Base-by-base conservation (phyloP, 2,329 filamentous ascomycete species). In the Beauveria pseudobassiana region DNA sequence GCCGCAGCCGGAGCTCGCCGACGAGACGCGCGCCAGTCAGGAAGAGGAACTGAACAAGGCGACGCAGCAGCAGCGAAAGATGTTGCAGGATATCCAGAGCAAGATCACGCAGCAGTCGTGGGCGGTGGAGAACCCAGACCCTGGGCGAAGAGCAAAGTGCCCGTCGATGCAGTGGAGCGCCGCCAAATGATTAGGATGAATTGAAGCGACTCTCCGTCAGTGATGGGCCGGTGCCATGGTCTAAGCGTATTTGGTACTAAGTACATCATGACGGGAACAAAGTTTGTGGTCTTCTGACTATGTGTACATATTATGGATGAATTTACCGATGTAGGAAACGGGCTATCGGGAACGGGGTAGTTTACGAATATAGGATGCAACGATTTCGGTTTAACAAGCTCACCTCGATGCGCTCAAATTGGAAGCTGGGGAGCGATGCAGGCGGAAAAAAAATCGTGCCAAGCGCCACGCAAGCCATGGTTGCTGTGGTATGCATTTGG, bases 121-220 rank as follows among this genome's bases (percentile, higher is more conserved):
- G 67, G 69, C 69, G 1, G 70, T 72, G 7, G 70, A 70, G 10
- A 71, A 74, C 49, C 73, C 75, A 1, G 75, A 76, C 58, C 72
- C 6, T 67, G 69, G 22, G 71, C 70, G 12, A 74, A 74, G 63
- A 73, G 72, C 46, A 73, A 77, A 61, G 78, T 82, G 68, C 80
- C 80, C 1, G 71, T 85, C 22, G 82, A 76, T 62, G 74, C 75
- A 61, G 81, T 79, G 0, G 80, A 84, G 71, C 78, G 85, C 66
- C 77, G 85, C 66, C 76, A 76, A 69, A 75, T 78, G 65, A 87
- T 86, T 68, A 85, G 83, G 79, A 83, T 64, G 83, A 86, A 67
- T 79, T 87, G 63, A 73, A 71, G 70, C 75, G 72, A 64, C 67
- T 81, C 61, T 75, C 80, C 7, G 78, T 77, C 68, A 71, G 73